phyloP scores from a whole-genome alignment of 176 grass and related monocot species.

The Poa pratensis region DNA sequence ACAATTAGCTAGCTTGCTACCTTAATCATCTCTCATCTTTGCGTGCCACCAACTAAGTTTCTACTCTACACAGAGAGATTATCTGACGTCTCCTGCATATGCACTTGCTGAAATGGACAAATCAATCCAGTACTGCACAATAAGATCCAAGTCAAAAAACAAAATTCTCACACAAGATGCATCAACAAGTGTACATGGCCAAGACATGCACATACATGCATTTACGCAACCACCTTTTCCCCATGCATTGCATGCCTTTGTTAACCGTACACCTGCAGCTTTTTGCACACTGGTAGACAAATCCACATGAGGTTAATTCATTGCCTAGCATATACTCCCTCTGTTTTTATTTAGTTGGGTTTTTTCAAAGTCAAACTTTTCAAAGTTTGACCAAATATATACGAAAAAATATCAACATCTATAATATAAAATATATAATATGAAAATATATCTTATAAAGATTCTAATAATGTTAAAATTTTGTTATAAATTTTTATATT shows the following conservation, averaged over 20 bases:
- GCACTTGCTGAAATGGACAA: neutral
- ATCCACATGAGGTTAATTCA: neutral
- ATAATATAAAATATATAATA: too few species aligned
- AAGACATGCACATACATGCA: neutral
- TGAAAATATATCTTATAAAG: too few species aligned
- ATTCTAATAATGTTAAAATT: too few species aligned
- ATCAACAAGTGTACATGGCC: neutral
- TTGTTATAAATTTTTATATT: too few species aligned
- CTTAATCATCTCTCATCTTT: constrained; percentile 1
- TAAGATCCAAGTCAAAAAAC: neutral
- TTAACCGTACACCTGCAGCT: neutral
- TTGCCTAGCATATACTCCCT: too few species aligned
- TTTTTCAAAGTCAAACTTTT: too few species aligned
- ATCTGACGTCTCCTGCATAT: neutral
- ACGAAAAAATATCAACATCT: too few species aligned
- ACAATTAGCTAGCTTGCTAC: neutral
- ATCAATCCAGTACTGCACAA: neutral
- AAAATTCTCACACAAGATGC: neutral
- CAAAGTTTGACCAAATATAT: too few species aligned
- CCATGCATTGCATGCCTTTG: neutral
- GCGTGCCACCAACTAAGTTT: neutral
- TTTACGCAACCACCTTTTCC: constrained; percentile 5
- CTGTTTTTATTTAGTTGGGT: too few species aligned
- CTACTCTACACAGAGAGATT: neutral
- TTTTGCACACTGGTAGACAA: neutral